A percentile compares a stretch with the other conserved stretches of the same genome.
phyloP scores from a whole-genome alignment of 2,329 filamentous ascomycete species.

The Neopestalotiopsis sp. region DNA sequence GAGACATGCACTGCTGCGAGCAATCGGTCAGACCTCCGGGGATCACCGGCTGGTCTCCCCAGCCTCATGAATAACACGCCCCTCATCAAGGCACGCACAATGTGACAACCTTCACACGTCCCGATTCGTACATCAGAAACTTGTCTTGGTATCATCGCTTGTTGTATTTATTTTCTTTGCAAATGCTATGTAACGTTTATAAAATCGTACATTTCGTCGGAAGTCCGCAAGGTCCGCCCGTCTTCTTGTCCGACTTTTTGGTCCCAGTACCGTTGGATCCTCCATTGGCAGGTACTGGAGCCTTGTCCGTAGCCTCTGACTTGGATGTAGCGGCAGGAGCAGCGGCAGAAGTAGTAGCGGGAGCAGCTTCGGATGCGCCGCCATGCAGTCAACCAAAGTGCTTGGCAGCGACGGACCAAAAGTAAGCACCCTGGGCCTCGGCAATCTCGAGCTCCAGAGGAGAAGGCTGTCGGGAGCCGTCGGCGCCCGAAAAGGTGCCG shows the following conservation, averaged over 20 bases:
- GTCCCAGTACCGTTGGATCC: slow-evolving; percentile 25
- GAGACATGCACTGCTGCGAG: no score
- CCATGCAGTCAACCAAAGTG: slow-evolving; percentile 80
- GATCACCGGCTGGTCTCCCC: no score
- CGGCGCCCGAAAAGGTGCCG: slow-evolving; percentile 80
- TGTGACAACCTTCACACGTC: no score
- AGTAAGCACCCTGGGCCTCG: slow-evolving; percentile 80
- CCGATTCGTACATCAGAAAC: no score
- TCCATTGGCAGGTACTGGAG: slow-evolving; percentile 17
- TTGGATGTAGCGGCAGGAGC: slow-evolving; percentile 20
- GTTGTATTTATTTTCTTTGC: neutral
- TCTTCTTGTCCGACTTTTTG: slow-evolving; percentile 49
- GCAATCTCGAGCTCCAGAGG: slow-evolving; percentile 80
- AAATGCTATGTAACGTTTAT: slow-evolving; percentile 42
- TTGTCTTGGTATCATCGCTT: neutral
- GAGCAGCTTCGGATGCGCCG: slow-evolving; percentile 37
- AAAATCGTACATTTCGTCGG: slow-evolving; percentile 75
- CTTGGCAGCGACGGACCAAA: slow-evolving; percentile 80
- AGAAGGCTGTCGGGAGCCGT: slow-evolving; percentile 84
- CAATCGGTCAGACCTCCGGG: no score
- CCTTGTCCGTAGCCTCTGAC: neutral
- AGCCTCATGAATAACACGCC: no score
- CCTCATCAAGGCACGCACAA: no score
- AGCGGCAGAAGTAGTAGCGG: slow-evolving; percentile 32
- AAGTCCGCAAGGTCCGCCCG: slow-evolving; percentile 77